Conservation (phyloP, 1,284 basidiomycete genomes). For the Cystobasidiaceae sp. region DNA sequence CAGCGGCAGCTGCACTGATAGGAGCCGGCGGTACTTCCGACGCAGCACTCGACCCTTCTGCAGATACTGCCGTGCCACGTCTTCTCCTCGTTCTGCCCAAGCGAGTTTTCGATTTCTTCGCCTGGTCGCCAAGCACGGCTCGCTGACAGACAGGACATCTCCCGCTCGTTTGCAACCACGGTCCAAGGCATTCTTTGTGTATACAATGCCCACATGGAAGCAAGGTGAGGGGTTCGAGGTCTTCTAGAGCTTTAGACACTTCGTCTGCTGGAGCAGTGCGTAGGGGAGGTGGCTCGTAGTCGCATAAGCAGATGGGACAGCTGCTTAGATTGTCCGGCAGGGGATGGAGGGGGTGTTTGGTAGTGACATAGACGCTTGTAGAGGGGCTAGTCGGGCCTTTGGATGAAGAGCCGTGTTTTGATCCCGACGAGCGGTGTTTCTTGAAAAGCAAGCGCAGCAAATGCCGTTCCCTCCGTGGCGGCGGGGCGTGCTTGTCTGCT, state of each 20-base stretch:
- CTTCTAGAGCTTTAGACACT: background rate
- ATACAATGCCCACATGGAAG: constrained; percentile 29
- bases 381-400: background rate
- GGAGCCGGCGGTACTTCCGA: too few relatives aligned
- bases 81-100: too few relatives aligned
- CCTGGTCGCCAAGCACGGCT: background rate
- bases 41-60: too few relatives aligned
- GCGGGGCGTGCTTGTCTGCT: background rate
- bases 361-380: constrained; percentile 8
- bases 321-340: constrained; percentile 28
- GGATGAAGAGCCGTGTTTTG: background rate
- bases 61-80: too few relatives aligned
- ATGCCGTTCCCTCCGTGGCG: background rate
- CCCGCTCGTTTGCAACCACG: constrained; percentile 29
- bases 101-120: constrained; percentile 1
- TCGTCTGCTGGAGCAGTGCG: background rate
- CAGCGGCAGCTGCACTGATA: too few relatives aligned
- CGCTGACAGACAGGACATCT: constrained; percentile 33
- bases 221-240: constrained; percentile 24
- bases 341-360: constrained; percentile 25
- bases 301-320: constrained; percentile 33
- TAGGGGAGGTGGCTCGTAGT: constrained; percentile 27
- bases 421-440: background rate
- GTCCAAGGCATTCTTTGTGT: constrained; percentile 32
- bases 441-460: constrained; percentile 21